phyloP scores from a whole-genome alignment of 2,329 filamentous ascomycete species.

The Rosellinia necatrix region DNA sequence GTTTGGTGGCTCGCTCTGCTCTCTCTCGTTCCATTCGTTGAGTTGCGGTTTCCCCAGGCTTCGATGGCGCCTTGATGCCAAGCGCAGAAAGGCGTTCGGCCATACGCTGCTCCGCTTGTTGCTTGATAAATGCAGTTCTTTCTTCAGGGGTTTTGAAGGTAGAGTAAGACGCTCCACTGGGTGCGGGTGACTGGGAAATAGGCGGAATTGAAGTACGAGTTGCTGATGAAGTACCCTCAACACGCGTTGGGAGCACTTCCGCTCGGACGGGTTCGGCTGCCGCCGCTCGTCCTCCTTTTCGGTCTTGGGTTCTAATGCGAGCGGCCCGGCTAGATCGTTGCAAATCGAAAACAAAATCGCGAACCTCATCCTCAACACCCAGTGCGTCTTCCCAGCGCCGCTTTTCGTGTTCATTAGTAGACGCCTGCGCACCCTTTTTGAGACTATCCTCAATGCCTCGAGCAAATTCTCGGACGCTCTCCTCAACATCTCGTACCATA shows the following conservation, averaged over 20 bases:
- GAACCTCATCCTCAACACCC: conserved; percentile 94
- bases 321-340: conserved; percentile 83
- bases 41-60: conserved; percentile 77
- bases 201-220: conserved; percentile 59
- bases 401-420: conserved; percentile 83
- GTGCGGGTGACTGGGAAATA: conserved; percentile 48
- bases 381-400: conserved; percentile 95
- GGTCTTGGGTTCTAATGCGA: conserved; percentile 66
- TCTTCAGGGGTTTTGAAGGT: conserved; percentile 92
- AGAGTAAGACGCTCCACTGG: conserved; percentile 71
- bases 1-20: conserved; percentile 82
- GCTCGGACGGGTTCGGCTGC: conserved; percentile 51
- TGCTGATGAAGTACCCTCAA: conserved; percentile 59
- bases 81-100: conserved; percentile 92
- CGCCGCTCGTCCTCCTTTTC: conserved; percentile 48
- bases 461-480: conserved; percentile 89
- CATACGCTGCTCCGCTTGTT: conserved; percentile 96
- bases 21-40: conserved; percentile 89
- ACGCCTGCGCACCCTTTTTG: conserved; percentile 77
- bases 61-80: conserved; percentile 82
- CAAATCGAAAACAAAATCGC: conserved; percentile 96
- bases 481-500: conserved; percentile 96
- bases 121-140: conserved; percentile 92
- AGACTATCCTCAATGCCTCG: conserved; percentile 83
- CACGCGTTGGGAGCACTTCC: conserved; percentile 51